Percentiles rank a stretch among this genome's conserved stretches.
These are phyloP conservation scores for Pholiota conissans DNA, from an alignment of 768 basidiomycete genomes.

Conservation along the genomic window DNA sequence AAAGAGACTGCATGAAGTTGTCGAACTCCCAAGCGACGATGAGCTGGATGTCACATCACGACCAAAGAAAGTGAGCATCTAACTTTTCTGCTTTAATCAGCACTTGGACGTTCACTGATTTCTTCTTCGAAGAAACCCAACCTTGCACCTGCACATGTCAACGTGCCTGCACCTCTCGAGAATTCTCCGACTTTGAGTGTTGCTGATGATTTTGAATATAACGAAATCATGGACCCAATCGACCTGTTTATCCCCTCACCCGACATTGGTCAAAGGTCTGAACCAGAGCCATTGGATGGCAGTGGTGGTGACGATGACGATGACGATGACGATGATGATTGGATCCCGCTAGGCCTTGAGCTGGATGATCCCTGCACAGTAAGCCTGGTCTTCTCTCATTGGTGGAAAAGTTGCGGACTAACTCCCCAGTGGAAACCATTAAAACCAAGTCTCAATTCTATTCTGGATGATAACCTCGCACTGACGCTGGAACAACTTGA, in stretches of 20 bases:
- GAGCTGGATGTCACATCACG: conserved; percentile 3
- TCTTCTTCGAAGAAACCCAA: not conserved
- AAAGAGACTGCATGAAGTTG: conserved; percentile 7
- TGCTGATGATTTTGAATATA: not conserved
- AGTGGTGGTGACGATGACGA: not conserved
- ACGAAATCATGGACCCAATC: not conserved
- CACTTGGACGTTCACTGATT: not conserved
- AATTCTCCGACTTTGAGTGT: not conserved
- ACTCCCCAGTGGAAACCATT: conserved; percentile 19
- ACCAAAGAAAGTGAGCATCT: conserved; percentile 6
- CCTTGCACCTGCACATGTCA: no score
- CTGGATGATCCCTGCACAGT: conserved; percentile 25
- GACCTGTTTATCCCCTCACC: not conserved
- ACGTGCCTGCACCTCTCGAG: not conserved
- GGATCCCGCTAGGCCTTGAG: conserved; percentile 24
- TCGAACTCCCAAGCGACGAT: conserved; percentile 17
- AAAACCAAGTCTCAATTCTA: conserved; percentile 7
- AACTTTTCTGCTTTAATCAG: not conserved
- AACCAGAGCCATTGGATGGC: not conserved
- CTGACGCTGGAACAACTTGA: conserved; percentile 4
- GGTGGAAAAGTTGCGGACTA: no score
- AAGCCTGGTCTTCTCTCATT: not conserved
- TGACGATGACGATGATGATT: conserved; percentile 20
- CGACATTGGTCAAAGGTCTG: not conserved
- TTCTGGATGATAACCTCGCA: conserved; percentile 3